Base-by-base conservation (phyloP, 768 basidiomycete species). In the Naganishia vishniacii region DNA sequence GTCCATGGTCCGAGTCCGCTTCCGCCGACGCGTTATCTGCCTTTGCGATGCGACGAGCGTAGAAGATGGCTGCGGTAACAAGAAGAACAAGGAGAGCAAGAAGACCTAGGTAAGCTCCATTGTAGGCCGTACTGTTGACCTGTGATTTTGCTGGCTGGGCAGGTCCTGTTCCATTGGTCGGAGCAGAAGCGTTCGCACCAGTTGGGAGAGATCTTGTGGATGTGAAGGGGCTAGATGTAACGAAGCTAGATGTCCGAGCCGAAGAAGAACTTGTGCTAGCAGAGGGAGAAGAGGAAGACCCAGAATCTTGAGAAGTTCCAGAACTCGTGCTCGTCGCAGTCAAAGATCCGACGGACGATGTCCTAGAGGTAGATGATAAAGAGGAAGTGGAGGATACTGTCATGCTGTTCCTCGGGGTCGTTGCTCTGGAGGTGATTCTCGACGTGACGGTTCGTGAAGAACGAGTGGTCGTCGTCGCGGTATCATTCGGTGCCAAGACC, bases 21-120 rank as follows among this genome's bases (percentile, higher is more conserved):
- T 5, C 42, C 9, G 42, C 9, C 5, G 42, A 44, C 42, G 6
- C 18, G 13, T 44, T 44, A n/a, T n/a, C n/a, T 6, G 42, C 42
- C 9, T 18, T 8, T 44, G 42, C 53, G 11, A 26, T n/a, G 37
- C 15, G 31, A 34, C 37, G 32, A n/a, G 20, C 53, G 40, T 16
- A 56, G 23, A 56, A 20, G 23, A 56, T 32, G 2, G 18, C 37
- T 41, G 34, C 53, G 13, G 40, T 6, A 20, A 56, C 37, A 6
- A 56, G 32, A 12, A 56, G 15, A 40, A 34, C 20, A 20, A 56
- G 53, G 20, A 56, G 37, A 20, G 18, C 53, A 41, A 56, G 53
- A n/a, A 56, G 25, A 25, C 11, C 34, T n/a, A 37, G 20, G 34
- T 37, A 56, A 26, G 26, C 32, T 40, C 20, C 31, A 23, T 40